Evolutionary conservation across 2,329 filamentous ascomycete genomes (phyloP).

Genomic region (Epichloe gansuensis): DNA sequence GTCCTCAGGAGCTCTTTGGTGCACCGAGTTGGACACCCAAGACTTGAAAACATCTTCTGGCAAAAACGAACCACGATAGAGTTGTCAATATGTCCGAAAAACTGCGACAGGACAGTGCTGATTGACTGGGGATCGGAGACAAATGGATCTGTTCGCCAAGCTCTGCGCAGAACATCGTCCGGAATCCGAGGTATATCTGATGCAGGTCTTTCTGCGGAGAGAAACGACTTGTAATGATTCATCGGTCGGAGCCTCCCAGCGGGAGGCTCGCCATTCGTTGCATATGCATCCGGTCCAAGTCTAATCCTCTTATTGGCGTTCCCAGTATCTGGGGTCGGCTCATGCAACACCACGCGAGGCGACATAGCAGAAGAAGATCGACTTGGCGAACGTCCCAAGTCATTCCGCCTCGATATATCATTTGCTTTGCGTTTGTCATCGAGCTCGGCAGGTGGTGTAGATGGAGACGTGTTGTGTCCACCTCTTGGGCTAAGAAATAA

Average conservation of each 20-base stretch:
- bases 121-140: constrained; percentile 30
- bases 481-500: constrained; percentile 36
- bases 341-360: constrained; percentile 26
- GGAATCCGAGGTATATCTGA: constrained; percentile 35
- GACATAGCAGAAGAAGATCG: constrained; percentile 37
- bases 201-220: constrained; percentile 23
- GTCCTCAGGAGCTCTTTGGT: constrained; percentile 29
- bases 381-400: constrained; percentile 28
- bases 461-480: constrained; percentile 44
- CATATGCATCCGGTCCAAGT: constrained; percentile 34
- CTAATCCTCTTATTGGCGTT: constrained; percentile 41
- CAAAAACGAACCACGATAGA: constrained; percentile 30
- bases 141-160: constrained; percentile 40
- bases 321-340: constrained; percentile 21
- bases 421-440: constrained; percentile 28
- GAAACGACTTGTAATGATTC: constrained; percentile 25
- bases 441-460: constrained; percentile 37
- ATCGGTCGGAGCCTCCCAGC: constrained; percentile 18
- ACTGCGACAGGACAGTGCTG: constrained; percentile 26
- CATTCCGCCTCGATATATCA: constrained; percentile 11
- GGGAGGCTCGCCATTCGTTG: constrained; percentile 22
- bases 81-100: constrained; percentile 30
- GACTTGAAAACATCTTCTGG: constrained; percentile 27
- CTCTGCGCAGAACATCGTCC: constrained; percentile 34
- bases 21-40: constrained; percentile 24